Evolutionary conservation across 2,329 filamentous ascomycete species (phyloP), one percentile per base, ranked within the genome.

Genomic region (Pseudogymnoascus pannorum): DNA sequence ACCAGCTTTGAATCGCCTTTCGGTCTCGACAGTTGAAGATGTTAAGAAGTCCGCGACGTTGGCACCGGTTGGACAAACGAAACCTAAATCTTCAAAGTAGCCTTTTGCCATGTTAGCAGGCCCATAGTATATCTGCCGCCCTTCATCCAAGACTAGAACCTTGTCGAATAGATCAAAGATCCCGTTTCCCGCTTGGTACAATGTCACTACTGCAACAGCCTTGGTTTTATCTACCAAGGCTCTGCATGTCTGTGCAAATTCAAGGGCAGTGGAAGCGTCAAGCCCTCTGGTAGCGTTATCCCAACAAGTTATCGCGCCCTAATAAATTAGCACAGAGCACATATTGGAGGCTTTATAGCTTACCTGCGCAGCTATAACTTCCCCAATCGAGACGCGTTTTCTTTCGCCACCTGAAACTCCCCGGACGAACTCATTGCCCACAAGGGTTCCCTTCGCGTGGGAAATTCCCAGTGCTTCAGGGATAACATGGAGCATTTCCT

Each of bases 151-250:
- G 7, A 89, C 80, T 0, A 89, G 75, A 0, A 88, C 85, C 68
- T 89, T 89, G 70, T 89, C 86, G 69, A 89, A 89, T 0, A 86
- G 77, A 24, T 87, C 76, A 69, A 87, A 88, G 62, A 89, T 88
- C 22, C 81, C 84, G 60, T 89, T 87, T 5, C 85, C 84, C 2
- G 87, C 87, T 68, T 89, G 87, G 69, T 90, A 89, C 0, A 88
- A 76, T 0, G 85, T 87, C 9, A 87, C 83, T 54, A 87, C 82
- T 0, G 83, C 80, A 0, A 83, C 75, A 4, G 86, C 73, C 0
- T 83, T 82, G 3, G 83, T 74, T 1, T 85, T 78, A 64, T 88
- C 84, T 0, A 86, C 87, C 79, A 88, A 76, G 5, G 82, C 80
- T 6, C 86, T 77, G n/a, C 88, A 72, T 2, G 82, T 80, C 66